Percentiles rank a stretch among this genome's conserved stretches.
These are phyloP conservation scores for Alternaria triticina DNA, from an alignment of 2,329 filamentous ascomycete species.

Conservation along the genomic window DNA sequence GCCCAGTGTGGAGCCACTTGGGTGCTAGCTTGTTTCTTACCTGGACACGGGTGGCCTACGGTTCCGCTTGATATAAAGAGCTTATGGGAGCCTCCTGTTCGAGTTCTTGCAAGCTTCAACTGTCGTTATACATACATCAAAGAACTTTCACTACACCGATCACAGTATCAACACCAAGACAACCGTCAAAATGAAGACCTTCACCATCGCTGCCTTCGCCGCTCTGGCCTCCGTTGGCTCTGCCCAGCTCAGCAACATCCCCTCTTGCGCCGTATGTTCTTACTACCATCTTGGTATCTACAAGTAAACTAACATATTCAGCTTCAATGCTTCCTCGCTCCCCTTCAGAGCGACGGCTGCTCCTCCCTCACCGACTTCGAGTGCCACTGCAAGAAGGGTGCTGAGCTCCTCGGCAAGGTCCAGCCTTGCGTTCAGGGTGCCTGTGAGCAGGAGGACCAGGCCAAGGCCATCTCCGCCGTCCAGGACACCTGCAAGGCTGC, in stretches of 20 bases:
- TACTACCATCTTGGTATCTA: background rate
- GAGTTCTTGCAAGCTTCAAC: conserved; percentile 9
- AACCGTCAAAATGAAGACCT: conserved; percentile 48
- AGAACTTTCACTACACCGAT: conserved; percentile 22
- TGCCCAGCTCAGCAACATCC: conserved; percentile 55
- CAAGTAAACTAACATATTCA: conserved; percentile 36
- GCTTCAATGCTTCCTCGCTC: conserved; percentile 55
- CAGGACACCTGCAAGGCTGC: conserved; percentile 40
- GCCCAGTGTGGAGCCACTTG: conserved; percentile 8
- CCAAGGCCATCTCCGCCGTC: conserved; percentile 36
- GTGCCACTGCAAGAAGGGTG: conserved; percentile 44
- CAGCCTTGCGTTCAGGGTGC: conserved; percentile 56
- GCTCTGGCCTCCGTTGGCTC: conserved; percentile 53
- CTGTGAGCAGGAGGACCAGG: conserved; percentile 50
- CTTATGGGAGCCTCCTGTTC: conserved; percentile 8
- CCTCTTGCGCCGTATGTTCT: conserved; percentile 53
- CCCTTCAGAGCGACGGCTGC: conserved; percentile 55
- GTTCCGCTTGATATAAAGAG: conserved; percentile 27
- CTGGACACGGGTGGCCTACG: conserved; percentile 12
- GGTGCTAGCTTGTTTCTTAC: conserved; percentile 20
- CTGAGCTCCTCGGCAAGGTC: conserved; percentile 49
- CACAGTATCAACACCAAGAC: conserved; percentile 11
- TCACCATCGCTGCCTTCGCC: conserved; percentile 46
- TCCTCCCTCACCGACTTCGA: conserved; percentile 55
- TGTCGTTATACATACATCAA: conserved; percentile 18